Conservation (phyloP, 2,329 filamentous ascomycete genomes). For the Hypoxylon sp. region DNA sequence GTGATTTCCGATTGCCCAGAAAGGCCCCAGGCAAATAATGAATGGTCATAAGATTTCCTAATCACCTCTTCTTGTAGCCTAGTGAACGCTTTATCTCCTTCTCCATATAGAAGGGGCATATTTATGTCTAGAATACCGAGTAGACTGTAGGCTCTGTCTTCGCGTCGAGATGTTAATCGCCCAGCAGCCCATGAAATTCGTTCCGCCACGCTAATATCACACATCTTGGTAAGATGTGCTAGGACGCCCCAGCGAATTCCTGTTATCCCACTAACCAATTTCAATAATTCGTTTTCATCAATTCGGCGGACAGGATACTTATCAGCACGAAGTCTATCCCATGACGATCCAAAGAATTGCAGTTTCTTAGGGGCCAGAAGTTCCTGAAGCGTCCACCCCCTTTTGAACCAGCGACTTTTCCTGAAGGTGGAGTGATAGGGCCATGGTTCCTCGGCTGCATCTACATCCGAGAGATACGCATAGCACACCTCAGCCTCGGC, state of each 20-base stretch:
- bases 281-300: too few species aligned
- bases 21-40: constrained; percentile 4
- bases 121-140: constrained; percentile 22
- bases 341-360: constrained; percentile 8
- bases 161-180: constrained; percentile 3
- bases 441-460: background rate
- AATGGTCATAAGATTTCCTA: background rate
- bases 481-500: background rate
- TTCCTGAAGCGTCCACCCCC: constrained; percentile 2
- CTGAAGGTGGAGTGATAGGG: background rate
- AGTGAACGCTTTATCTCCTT: constrained; percentile 20
- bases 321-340: constrained; percentile 10
- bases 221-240: background rate
- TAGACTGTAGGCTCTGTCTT: constrained; percentile 24
- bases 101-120: constrained; percentile 29
- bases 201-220: background rate
- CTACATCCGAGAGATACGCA: constrained; percentile 18
- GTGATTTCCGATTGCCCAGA: background rate
- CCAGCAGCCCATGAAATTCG: constrained; percentile 19
- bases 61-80: constrained; percentile 27
- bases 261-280: too few species aligned
- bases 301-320: too few species aligned
- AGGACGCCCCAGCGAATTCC: background rate
- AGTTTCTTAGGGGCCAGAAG: constrained; percentile 8
- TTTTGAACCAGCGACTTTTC: constrained; percentile 15